Conservation (phyloP, 495 filamentous ascomycete genomes). For the Cudoniella acicularis region DNA sequence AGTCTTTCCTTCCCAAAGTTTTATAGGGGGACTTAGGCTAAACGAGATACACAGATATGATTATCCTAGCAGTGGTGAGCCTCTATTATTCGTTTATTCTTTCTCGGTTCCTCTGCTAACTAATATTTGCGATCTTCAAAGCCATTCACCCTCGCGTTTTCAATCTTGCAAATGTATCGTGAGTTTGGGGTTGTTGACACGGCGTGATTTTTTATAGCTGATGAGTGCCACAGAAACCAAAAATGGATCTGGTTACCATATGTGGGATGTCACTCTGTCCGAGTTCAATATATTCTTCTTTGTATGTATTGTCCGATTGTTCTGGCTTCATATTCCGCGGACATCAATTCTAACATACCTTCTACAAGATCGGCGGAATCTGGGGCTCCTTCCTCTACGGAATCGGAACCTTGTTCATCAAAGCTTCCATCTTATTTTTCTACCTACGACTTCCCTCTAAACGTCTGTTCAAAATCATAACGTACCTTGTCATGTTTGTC, state of each 20-base stretch:
- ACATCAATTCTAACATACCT: not conserved
- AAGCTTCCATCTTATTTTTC: conserved; percentile 78
- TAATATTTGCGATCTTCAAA: not conserved
- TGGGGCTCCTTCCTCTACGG: conserved; percentile 23
- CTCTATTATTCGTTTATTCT: no score
- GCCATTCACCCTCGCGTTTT: conserved; percentile 6
- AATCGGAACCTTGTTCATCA: conserved; percentile 46
- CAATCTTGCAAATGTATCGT: conserved; percentile 10
- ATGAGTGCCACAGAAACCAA: conserved; percentile 1
- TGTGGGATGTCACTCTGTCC: conserved; percentile 10
- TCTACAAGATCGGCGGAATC: conserved; percentile 21
- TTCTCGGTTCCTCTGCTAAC: not conserved
- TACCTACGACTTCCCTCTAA: conserved; percentile 15
- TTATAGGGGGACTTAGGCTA: not conserved
- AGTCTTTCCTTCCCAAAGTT: not conserved
- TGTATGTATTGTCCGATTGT: conserved; percentile 1
- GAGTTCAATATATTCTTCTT: conserved; percentile 2
- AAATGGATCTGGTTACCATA: conserved; percentile 10
- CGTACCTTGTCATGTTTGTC: conserved; percentile 22
- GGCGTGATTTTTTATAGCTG: not conserved
- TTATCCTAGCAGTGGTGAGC: conserved; percentile 1
- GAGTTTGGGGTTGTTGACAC: not conserved
- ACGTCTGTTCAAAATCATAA: conserved; percentile 18
- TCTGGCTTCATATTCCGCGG: not conserved
- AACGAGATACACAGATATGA: not conserved